Evolutionary conservation across 2,329 filamentous ascomycete species (phyloP).

Genomic region (Talaromyces sp.): DNA sequence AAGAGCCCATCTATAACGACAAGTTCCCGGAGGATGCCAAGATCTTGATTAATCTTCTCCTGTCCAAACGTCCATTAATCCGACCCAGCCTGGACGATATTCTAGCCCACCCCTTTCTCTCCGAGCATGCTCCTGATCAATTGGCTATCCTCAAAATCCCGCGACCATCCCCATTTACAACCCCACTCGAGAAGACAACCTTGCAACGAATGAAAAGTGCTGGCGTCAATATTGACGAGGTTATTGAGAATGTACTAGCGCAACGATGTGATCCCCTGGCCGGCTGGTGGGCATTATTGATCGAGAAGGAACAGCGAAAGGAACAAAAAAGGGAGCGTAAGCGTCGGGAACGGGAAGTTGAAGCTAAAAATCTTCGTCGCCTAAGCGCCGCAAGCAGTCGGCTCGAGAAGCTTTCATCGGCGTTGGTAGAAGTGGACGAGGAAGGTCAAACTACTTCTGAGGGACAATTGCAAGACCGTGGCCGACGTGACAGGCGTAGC

Average conservation of each 20-base stretch:
- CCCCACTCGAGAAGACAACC: slow-evolving; percentile 84
- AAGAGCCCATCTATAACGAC: slow-evolving; percentile 84
- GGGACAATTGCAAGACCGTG: slow-evolving; percentile 68
- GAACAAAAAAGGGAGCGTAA: slow-evolving; percentile 77
- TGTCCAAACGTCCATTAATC: slow-evolving; percentile 86
- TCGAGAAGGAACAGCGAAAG: slow-evolving; percentile 94
- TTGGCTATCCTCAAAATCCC: slow-evolving; percentile 84
- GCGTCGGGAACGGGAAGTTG: slow-evolving; percentile 79
- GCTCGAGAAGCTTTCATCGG: slow-evolving; percentile 76
- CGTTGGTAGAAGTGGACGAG: slow-evolving; percentile 77
- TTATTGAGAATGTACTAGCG: slow-evolving; percentile 90
- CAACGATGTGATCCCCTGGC: slow-evolving; percentile 88
- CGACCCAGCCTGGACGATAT: slow-evolving; percentile 84
- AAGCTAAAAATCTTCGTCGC: slow-evolving; percentile 76
- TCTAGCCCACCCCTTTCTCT: slow-evolving; percentile 81
- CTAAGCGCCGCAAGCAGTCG: slow-evolving; percentile 89
- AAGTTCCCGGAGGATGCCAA: slow-evolving; percentile 77
- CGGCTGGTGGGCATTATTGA: slow-evolving; percentile 92
- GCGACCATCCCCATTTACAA: slow-evolving; percentile 80
- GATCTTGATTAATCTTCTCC: slow-evolving; percentile 73
- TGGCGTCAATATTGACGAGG: slow-evolving; percentile 89
- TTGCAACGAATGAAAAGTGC: slow-evolving; percentile 90
- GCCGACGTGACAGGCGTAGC: slow-evolving; percentile 76
- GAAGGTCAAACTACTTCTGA: slow-evolving; percentile 58
- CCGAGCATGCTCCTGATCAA: slow-evolving; percentile 83